These are phyloP conservation scores for Piper longum DNA, from an alignment of 164 flowering plant species.

Conservation along the genomic window DNA sequence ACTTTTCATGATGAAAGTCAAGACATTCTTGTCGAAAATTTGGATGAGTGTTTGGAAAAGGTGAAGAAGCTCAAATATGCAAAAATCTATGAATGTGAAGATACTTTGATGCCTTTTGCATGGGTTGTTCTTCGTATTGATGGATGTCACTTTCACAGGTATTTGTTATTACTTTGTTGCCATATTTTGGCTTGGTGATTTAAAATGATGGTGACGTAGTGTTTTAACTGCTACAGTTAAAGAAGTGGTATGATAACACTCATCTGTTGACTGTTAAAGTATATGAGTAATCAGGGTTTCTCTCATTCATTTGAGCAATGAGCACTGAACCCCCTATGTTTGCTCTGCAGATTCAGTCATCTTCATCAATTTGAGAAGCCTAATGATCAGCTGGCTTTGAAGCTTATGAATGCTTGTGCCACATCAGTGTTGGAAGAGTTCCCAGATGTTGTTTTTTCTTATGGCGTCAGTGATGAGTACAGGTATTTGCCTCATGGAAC, in stretches of 20 bases:
- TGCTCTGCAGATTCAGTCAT: slow-evolving; percentile 43
- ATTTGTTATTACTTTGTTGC: neutral
- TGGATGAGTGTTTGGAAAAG: neutral
- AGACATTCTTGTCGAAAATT: neutral
- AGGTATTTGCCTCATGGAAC: slow-evolving; percentile 26
- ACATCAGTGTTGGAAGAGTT: slow-evolving; percentile 51
- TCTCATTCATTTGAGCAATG: neutral
- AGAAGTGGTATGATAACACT: neutral
- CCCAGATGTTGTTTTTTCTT: slow-evolving; percentile 53
- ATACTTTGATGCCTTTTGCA: slow-evolving; percentile 38
- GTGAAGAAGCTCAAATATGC: slow-evolving; percentile 50
- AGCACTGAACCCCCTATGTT: neutral
- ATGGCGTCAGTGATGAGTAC: slow-evolving; percentile 90
- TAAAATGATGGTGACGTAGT: neutral
- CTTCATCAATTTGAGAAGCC: slow-evolving; percentile 83
- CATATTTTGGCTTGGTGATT: neutral
- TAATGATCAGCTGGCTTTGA: slow-evolving; percentile 65
- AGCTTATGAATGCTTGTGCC: slow-evolving; percentile 86
- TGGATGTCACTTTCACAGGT: slow-evolving; percentile 83
- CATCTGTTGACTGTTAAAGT: too few relatives aligned
- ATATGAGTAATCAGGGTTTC: neutral
- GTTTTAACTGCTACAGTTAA: neutral
- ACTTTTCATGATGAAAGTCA: neutral
- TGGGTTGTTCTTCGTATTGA: slow-evolving; percentile 76
- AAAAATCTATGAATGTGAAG: slow-evolving; percentile 43